These are phyloP conservation scores for Fusarium praegraminearum DNA, from an alignment of 2,329 filamentous ascomycete genomes.

Conservation along the genomic window DNA sequence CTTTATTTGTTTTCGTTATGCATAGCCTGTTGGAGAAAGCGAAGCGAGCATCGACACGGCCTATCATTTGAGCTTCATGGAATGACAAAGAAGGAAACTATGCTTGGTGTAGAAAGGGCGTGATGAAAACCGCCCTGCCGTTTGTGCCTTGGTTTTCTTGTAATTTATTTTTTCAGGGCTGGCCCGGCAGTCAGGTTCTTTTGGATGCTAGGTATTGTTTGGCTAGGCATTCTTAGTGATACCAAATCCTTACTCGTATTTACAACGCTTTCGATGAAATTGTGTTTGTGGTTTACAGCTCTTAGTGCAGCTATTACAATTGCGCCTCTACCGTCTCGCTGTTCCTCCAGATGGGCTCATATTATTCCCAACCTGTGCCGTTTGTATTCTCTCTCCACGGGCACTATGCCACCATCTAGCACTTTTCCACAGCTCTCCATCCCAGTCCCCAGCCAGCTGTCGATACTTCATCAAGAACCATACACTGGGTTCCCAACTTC, in stretches of 20 bases:
- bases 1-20: slow-evolving; percentile 20
- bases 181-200: slow-evolving; percentile 31
- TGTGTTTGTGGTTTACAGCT: slow-evolving; percentile 37
- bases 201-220: slow-evolving; percentile 45
- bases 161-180: slow-evolving; percentile 28
- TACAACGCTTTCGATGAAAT: slow-evolving; percentile 26
- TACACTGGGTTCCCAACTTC: slow-evolving; percentile 58
- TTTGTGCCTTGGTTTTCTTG: slow-evolving; percentile 30
- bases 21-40: slow-evolving; percentile 22
- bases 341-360: background rate
- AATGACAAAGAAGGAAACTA: slow-evolving; percentile 27
- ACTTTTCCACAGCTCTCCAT: slow-evolving; percentile 54
- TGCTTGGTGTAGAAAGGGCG: slow-evolving; percentile 44
- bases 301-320: background rate
- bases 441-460: slow-evolving; percentile 51
- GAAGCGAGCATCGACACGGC: slow-evolving; percentile 36
- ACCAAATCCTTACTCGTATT: slow-evolving; percentile 50
- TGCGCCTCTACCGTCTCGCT: slow-evolving; percentile 2
- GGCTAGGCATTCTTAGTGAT: slow-evolving; percentile 52
- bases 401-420: slow-evolving; percentile 49
- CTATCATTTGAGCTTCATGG: slow-evolving; percentile 22
- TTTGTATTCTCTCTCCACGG: slow-evolving; percentile 44
- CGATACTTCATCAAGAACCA: slow-evolving; percentile 60
- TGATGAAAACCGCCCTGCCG: slow-evolving; percentile 46
- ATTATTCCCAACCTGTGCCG: slow-evolving; percentile 3